Conservation (phyloP, 306 rosid genomes). For the Ammopiptanthus mongolicus region DNA sequence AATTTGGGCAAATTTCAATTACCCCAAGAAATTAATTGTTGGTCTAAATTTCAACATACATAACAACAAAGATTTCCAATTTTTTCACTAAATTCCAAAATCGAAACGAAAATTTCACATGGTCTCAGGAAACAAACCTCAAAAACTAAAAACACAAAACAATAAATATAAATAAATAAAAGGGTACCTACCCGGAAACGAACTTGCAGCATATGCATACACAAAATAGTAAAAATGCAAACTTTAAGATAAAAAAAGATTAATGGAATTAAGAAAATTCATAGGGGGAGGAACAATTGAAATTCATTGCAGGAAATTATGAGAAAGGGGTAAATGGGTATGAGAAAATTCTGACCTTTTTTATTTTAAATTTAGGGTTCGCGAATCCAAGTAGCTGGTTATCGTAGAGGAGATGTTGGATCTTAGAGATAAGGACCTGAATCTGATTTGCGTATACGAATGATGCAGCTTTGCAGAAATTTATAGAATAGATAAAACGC, state of each 20-base stretch:
- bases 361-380: not conserved
- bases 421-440: slow-evolving; percentile 32
- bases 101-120: not conserved
- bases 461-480: not conserved
- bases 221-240: not conserved
- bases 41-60: not conserved
- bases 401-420: slow-evolving; percentile 19
- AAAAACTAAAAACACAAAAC: not conserved
- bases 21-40: not conserved
- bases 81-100: not conserved
- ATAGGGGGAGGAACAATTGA: not conserved
- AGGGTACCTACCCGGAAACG: not conserved
- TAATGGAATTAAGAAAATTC: slow-evolving; percentile 3
- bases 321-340: not conserved
- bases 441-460: slow-evolving; percentile 13
- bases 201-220: not conserved
- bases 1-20: slow-evolving; percentile 8
- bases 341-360: slow-evolving; percentile 10
- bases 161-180: not conserved
- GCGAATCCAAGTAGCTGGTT: slow-evolving; percentile 1
- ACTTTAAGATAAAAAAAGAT: not conserved
- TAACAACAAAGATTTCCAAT: not conserved
- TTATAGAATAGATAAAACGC: not conserved
- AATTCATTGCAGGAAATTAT: not conserved
- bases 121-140: not conserved